phyloP scores from a whole-genome alignment of 257 asterid genomes.

The Solanum arcanum region DNA sequence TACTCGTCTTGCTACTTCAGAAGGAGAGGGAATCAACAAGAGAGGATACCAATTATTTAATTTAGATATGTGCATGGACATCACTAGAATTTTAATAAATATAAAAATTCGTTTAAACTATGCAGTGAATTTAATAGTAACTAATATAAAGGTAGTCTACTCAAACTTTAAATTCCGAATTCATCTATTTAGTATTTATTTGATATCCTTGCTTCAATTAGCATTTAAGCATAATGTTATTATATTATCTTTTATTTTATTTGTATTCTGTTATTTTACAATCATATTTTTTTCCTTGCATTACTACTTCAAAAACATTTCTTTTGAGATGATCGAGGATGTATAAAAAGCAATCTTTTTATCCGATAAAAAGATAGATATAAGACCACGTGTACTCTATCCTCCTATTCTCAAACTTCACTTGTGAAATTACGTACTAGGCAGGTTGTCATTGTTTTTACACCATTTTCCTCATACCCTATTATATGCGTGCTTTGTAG shows the following conservation, averaged over 20 bases:
- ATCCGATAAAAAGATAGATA: fast-evolving
- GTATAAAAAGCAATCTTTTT: neutral
- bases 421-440: neutral
- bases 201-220: no score
- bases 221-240: no score
- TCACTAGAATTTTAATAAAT: neutral
- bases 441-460: neutral
- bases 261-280: no score
- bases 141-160: no score
- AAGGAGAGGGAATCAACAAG: neutral
- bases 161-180: no score
- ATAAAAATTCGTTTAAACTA: neutral
- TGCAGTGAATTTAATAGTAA: neutral
- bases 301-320: neutral
- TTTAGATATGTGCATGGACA: neutral
- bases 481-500: neutral
- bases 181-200: no score
- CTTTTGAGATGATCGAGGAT: neutral
- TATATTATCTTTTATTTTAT: no score
- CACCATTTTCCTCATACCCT: neutral
- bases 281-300: neutral
- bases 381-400: neutral
- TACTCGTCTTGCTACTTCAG: no score
- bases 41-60: no score
- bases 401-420: neutral